Base-by-base conservation (phyloP, 1,284 basidiomycete genomes). In the Boletus smithii region DNA sequence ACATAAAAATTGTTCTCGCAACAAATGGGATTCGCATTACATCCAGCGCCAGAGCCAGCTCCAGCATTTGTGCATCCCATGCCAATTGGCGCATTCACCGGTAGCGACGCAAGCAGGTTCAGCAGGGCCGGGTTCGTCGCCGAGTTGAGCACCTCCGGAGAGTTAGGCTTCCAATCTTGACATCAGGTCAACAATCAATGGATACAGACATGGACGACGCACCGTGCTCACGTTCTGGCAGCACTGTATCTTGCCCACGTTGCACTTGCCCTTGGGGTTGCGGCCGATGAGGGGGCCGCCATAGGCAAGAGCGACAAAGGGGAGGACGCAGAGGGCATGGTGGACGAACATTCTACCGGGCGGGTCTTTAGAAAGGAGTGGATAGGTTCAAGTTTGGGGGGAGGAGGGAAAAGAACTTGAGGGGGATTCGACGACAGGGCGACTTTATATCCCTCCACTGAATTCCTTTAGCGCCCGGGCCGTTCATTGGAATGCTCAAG, bases 21-120 rank as follows among this genome's bases (percentile, higher is more conserved):
- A 43, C 61, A 62, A 17, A 62, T 50, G 13, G 64, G 45, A 4
- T 49, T 47, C 9, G 54, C 31, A 17, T 39, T 23, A 27, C 64
- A 62, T 10, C 24, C 36, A 5, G 17, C 38, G 18, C 52, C 37
- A 46, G 60, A 65, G 59, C 62, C 61, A 66, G 62, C 58, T 59
- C 58, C 60, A 30, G 48, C 62, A 27, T 34, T 11, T 5, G 66
- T 48, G 50, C 61, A 62, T 17, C 20, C 16, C 39, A 60, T 18
- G 43, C 62, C 64, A 23, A 63, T n/a, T 3, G 48, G 53, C 10
- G 41, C 40, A 11, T 48, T 2, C 31, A 40, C 39, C 3, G 42
- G 26, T 9, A 57, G 27, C 14, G 48, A 26, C 10, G 44, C 10
- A 14, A 44, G 23, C 17, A 42, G 24, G 26, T n/a, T 22, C 29